Conservation (phyloP, 2,329 filamentous ascomycete genomes). For the Microdochium paspali region DNA sequence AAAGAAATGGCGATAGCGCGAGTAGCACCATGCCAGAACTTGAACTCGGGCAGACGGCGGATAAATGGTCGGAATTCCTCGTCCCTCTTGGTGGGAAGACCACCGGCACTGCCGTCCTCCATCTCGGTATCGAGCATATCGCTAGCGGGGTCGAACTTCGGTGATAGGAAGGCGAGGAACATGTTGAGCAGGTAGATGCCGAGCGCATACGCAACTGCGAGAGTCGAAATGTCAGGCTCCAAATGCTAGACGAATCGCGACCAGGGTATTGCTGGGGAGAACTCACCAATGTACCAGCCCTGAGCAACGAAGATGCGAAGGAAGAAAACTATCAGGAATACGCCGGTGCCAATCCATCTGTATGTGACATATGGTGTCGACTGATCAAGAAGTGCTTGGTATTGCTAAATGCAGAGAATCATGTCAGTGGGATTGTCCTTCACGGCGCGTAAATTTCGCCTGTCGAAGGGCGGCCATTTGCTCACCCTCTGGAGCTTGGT, state of each 20-base stretch:
- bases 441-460: no score
- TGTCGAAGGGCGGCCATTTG: conserved; percentile 8
- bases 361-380: conserved; percentile 84
- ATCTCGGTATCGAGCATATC: conserved; percentile 87
- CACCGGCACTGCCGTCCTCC: conserved; percentile 78
- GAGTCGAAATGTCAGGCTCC: conserved; percentile 6
- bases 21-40: conserved; percentile 98
- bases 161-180: conserved; percentile 95
- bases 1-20: conserved; percentile 78
- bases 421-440: background rate
- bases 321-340: conserved; percentile 72
- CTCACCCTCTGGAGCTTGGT: conserved; percentile 63
- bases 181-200: conserved; percentile 98
- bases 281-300: conserved; percentile 94
- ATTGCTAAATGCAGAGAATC: conserved; percentile 49
- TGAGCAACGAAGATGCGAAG: conserved; percentile 83
- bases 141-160: conserved; percentile 96
- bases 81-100: conserved; percentile 87
- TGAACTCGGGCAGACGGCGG: conserved; percentile 92
- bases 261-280: background rate
- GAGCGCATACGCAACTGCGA: conserved; percentile 86
- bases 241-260: background rate
- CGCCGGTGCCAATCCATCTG: conserved; percentile 79
- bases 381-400: conserved; percentile 89
- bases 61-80: conserved; percentile 98